These are phyloP conservation scores for Xylariaceae sp. DNA, from an alignment of 2,329 filamentous ascomycete species.

Conservation along the genomic window DNA sequence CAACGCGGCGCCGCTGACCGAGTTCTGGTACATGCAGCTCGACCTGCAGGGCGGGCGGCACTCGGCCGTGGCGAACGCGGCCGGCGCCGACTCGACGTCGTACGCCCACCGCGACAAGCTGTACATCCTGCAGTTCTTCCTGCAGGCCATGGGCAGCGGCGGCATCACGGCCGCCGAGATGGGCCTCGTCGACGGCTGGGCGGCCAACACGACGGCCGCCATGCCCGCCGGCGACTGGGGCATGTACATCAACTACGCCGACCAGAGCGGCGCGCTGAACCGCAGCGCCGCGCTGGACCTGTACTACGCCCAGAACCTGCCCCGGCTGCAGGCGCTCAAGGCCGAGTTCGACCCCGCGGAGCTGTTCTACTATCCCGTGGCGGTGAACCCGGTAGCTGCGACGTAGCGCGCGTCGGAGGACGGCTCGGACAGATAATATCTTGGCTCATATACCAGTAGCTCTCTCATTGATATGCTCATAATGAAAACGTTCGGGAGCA, in stretches of 20 bases:
- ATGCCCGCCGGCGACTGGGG: conserved; percentile 17
- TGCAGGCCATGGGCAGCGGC: conserved; percentile 24
- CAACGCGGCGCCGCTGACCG: conserved; percentile 24
- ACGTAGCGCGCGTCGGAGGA: too few relatives aligned
- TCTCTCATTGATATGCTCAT: conserved; percentile 3
- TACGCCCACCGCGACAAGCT: conserved; percentile 38
- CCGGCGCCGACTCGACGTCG: conserved; percentile 24
- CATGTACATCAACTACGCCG: conserved; percentile 46
- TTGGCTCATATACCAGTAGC: background rate
- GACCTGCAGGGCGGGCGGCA: conserved; percentile 34
- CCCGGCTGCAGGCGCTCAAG: conserved; percentile 31
- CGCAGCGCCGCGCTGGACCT: conserved; percentile 38
- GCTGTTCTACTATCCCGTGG: conserved; percentile 34
- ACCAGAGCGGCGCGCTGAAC: conserved; percentile 38
- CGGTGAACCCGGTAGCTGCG: conserved; percentile 12
- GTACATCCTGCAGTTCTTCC: conserved; percentile 42
- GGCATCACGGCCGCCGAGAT: conserved; percentile 21
- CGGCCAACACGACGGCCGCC: conserved; percentile 14
- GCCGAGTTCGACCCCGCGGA: conserved; percentile 30
- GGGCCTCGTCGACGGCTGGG: conserved; percentile 22
- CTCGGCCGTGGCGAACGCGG: conserved; percentile 26
- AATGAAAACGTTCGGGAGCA: too few relatives aligned
- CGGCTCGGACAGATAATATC: background rate
- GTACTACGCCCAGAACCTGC: conserved; percentile 38
- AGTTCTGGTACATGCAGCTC: conserved; percentile 34